Evolutionary conservation across 164 flowering plant species (phyloP), one percentile per base, ranked within the genome.

Genomic region (Cinnamomum micranthum): DNA sequence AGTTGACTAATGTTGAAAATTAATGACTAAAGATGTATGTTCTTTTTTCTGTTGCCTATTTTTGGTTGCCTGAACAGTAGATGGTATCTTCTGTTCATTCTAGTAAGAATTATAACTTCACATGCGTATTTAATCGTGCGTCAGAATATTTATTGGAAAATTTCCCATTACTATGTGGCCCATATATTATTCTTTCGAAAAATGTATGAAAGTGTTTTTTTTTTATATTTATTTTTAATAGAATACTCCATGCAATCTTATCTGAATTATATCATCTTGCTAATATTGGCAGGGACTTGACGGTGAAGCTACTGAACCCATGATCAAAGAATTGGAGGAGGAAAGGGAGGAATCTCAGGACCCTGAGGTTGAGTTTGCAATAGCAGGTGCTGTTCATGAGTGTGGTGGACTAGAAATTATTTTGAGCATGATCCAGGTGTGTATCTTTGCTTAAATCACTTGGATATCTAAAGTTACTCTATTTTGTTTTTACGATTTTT

Each of bases 261-360:
- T 59, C n/a, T 20, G 23, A 24, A 58, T 41, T 19, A 19, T 50
- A 22, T 27, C 2, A 9, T 68, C 28, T 28, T 65, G 47, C 71
- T 72, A 52, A 59, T 72, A 74, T 76, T 85, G 27, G 65, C 85
- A 96, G 99, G 99, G 99, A 23, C 77, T 96, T 73, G 99, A 96
- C 86, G 99, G 99, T 85, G 99, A 96, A 86, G 99, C 99, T 69
- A 96, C 99, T 68, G 99, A 96, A 73, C 99, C 98, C 51, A 96
- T 96, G 99, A 96, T 94, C 75, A 96, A 96, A 85, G 99, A 92
- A 77, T 77, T 96, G 77, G 99, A 96, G 72, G 99, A 96, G 77
- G 98, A 96, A 80, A 88, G 97, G 79, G 99, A 96, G 80, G 99
- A 96, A 78, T 87, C 91, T 27, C 97, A 92, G 85, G 98, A 96